Conservation (phyloP, 495 filamentous ascomycete genomes). For the Tricharina praecox region DNA sequence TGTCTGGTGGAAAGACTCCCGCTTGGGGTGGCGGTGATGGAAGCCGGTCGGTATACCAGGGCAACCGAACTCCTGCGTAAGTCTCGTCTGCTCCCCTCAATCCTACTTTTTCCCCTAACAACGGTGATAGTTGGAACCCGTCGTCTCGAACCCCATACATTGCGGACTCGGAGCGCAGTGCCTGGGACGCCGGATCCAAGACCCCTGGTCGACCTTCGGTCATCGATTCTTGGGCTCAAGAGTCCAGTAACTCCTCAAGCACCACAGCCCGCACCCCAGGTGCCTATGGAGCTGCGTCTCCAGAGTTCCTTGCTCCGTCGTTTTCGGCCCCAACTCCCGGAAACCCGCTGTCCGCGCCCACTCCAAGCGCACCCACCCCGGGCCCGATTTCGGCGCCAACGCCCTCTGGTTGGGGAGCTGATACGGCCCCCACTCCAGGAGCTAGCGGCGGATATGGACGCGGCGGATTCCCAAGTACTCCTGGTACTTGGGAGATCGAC, state of each 20-base stretch:
- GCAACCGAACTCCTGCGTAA: slow-evolving; percentile 42
- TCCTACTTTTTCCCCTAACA: slow-evolving; percentile 2
- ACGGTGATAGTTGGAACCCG: slow-evolving; percentile 33
- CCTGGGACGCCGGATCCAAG: slow-evolving; percentile 55
- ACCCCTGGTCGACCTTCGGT: slow-evolving; percentile 42
- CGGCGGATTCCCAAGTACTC: slow-evolving; percentile 31
- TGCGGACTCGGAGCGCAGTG: slow-evolving; percentile 46
- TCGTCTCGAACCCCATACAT: slow-evolving; percentile 60
- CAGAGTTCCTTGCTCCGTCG: slow-evolving; percentile 15
- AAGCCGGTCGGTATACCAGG: slow-evolving; percentile 55
- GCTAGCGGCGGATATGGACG: slow-evolving; percentile 21
- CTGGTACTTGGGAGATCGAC: slow-evolving; percentile 41
- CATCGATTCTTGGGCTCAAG: slow-evolving; percentile 28
- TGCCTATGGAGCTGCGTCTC: slow-evolving; percentile 35
- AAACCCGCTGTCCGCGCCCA: slow-evolving; percentile 49
- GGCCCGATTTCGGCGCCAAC: slow-evolving; percentile 51
- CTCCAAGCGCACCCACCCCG: slow-evolving; percentile 67
- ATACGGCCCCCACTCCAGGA: slow-evolving; percentile 31
- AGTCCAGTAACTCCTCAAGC: slow-evolving; percentile 19
- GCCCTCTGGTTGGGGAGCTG: slow-evolving; percentile 29
- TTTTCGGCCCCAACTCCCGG: slow-evolving; percentile 70
- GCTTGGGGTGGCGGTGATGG: slow-evolving; percentile 70
- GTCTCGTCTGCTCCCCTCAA: not conserved
- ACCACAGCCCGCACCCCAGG: slow-evolving; percentile 34
- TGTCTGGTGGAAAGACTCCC: slow-evolving; percentile 48